phyloP scores from a whole-genome alignment of 208 protist species.

The Leishmania turanica region DNA sequence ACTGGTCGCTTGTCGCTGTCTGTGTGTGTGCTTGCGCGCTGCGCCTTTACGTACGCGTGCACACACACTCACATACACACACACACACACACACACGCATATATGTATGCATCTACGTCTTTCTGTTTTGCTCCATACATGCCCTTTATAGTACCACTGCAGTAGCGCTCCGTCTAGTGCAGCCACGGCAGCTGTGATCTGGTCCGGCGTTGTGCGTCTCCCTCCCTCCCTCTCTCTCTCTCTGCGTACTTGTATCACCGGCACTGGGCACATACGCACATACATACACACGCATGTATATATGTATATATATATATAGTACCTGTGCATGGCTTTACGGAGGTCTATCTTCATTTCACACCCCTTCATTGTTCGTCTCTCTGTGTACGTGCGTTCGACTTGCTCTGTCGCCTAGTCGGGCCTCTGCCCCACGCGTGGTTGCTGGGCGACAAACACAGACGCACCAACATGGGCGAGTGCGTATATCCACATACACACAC shows the following conservation, averaged over 20 bases:
- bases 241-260: background rate
- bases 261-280: background rate
- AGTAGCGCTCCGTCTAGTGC: background rate
- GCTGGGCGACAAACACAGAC: background rate
- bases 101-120: background rate
- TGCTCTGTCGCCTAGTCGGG: background rate
- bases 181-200: background rate
- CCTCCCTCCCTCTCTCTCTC: background rate
- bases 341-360: background rate
- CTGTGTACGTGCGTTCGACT: background rate
- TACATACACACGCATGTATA: background rate
- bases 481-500: background rate
- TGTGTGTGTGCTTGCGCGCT: background rate
- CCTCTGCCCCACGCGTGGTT: background rate
- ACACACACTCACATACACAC: background rate
- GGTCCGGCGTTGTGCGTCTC: background rate
- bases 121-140: background rate
- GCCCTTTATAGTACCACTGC: background rate
- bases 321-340: background rate
- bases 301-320: slow-evolving; percentile 3
- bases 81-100: background rate
- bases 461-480: background rate
- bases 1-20: background rate
- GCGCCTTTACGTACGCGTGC: background rate
- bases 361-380: background rate